Evolutionary conservation across 2,329 filamentous ascomycete genomes (phyloP).

Genomic region (Dothideomycetes sp.): DNA sequence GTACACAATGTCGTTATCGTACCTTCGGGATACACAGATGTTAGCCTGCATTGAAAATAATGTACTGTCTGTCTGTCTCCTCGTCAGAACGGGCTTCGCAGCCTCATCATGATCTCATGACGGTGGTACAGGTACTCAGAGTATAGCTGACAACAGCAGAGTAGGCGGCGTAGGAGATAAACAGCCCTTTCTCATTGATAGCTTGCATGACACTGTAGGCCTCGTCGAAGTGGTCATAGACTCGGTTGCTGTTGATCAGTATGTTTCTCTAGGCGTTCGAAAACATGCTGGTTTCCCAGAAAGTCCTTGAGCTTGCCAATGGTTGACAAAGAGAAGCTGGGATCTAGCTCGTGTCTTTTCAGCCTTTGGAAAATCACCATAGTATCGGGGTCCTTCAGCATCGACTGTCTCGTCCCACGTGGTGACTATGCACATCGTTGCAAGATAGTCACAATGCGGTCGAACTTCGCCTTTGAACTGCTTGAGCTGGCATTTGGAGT

Average conservation of each 20-base stretch:
- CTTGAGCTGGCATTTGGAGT: too few species aligned
- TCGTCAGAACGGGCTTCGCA: constrained; percentile 1
- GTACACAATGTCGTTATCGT: too few species aligned
- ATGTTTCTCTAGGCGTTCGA: constrained; percentile 9
- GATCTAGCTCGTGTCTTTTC: constrained; percentile 11
- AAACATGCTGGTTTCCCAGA: constrained; percentile 6
- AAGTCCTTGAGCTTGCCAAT: constrained; percentile 10
- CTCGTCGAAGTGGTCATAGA: constrained; percentile 3
- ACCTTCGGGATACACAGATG: constrained; percentile 5
- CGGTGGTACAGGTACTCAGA: constrained; percentile 4
- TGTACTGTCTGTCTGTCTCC: constrained; percentile 1
- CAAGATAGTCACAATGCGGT: too few species aligned
- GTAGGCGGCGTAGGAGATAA: constrained; percentile 1
- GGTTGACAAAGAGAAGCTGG: constrained; percentile 9
- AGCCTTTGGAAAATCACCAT: too few species aligned
- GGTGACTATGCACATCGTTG: too few species aligned
- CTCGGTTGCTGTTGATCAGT: constrained; percentile 5
- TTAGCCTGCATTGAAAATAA: constrained; percentile 1
- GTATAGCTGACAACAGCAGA: background rate
- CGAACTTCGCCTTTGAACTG: too few species aligned
- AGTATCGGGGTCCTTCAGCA: too few species aligned
- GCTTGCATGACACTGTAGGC: constrained; percentile 5
- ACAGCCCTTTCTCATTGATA: background rate
- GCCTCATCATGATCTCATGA: constrained; percentile 6
- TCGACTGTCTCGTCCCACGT: too few species aligned